Base-by-base conservation (phyloP, 2,329 filamentous ascomycete species). In the Diaporthe helianthi region DNA sequence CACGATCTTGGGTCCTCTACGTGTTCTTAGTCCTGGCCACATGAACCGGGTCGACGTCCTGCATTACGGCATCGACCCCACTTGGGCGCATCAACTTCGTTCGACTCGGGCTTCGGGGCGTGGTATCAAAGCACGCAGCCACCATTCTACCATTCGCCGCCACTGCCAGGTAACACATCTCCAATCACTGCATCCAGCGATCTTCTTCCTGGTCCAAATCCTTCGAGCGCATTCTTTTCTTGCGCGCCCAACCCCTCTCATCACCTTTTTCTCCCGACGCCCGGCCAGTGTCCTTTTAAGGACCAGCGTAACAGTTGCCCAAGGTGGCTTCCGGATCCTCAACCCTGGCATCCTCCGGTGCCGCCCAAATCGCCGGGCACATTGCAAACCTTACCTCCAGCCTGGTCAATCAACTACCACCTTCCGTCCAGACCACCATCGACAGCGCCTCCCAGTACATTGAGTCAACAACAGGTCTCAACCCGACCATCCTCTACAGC, bases 321-420 rank as follows among this genome's bases (percentile, higher is more conserved):
- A 89, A 89, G 80, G 86, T 89, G 87, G 87, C 86, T 88, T 89
- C 87, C 79, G 80, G 81, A 80, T 83, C 80, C 78, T 67, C 64
- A 63, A 77, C 82, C 77, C 82, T 84, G 86, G 87, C 86, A 86
- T 88, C 87, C 77, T 83, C 85, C 79, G 87, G 87, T 88, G 88
- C 86, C 81, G 77, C 79, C 65, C 65, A 49, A 51, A 76, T 82
- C 73, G 78, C 81, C 73, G 71, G 71, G 63, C 79, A 77, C 76
- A 79, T 88, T 78, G 85, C 85, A 82, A 88, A 86, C 81, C 83
- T 86, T 78, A 84, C 83, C 75, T 84, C 84, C 61, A 74, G 73
- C 26, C 70, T 80, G 31, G 72, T 76, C 55, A 76, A 68, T 76
- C 78, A 83, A 73, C 78, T 85, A 52, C 80, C 82, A 36, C 78